A percentile compares a stretch with the other conserved stretches of the same genome.
phyloP scores from a whole-genome alignment of 140 eudicot species.

The Artemisia princeps region DNA sequence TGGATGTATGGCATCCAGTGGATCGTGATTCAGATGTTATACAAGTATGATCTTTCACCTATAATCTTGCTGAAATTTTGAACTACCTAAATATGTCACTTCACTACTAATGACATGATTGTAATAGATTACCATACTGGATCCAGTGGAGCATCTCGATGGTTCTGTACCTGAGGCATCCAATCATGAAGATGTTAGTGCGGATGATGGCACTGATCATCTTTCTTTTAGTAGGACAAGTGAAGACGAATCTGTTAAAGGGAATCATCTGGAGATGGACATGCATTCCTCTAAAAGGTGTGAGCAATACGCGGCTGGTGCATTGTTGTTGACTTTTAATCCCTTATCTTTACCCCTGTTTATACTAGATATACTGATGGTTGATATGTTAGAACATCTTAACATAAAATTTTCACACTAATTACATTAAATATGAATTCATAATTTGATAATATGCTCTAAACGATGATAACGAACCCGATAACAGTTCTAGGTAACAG shows the following conservation, averaged over 20 bases:
- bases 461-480: not conserved
- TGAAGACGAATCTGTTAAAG: conserved; percentile 41
- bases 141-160: conserved; percentile 29
- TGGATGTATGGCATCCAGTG: conserved; percentile 33
- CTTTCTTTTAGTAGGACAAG: conserved; percentile 35
- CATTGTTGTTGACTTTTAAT: conserved; percentile 2
- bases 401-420: not conserved
- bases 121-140: conserved; percentile 41
- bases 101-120: conserved; percentile 19
- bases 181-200: conserved; percentile 23
- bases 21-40: conserved; percentile 53
- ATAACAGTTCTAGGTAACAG: not conserved
- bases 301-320: not conserved
- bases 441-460: not conserved
- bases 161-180: conserved; percentile 20
- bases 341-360: conserved; percentile 3
- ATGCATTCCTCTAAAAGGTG: conserved; percentile 36
- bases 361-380: not conserved
- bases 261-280: conserved; percentile 25
- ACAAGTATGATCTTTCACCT: conserved; percentile 28
- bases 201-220: conserved; percentile 22
- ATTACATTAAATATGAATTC: no score
- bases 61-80: conserved; percentile 1
- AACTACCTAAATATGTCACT: conserved; percentile 4
- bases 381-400: not conserved